Evolutionary conservation across 2,329 filamentous ascomycete species (phyloP), one percentile per base, ranked within the genome.

Genomic region (Trichoderma koningiopsis): DNA sequence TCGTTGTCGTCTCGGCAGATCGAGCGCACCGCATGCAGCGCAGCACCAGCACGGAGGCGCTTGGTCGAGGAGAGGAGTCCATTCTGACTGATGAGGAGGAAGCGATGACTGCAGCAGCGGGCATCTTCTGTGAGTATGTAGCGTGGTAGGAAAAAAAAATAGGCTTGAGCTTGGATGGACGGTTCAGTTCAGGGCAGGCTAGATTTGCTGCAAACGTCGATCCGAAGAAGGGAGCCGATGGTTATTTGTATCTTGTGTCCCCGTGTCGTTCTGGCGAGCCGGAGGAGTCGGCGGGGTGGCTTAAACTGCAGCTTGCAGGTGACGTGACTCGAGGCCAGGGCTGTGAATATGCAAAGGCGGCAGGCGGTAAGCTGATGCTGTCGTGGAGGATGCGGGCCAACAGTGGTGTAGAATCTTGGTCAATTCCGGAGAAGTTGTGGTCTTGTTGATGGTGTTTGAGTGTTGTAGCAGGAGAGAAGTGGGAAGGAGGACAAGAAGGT

Each of bases 11-110:
- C 81, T 90, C 88, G 67, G 87, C 87, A 67, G 85, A 83, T 69
- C 85, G 84, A 53, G 86, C 84, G 76, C 87, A 89, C 69, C 88
- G 86, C 76, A 89, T 85, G 81, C 88, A 90, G 73, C 88, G 87
- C 73, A 90, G 81, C 37, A 87, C 82, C 80, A 87, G 84, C 68
- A 90, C 87, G 10, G 85, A 85, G 73, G 83, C 86, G 49, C 85
- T 80, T 40, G 83, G 81, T 57, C 79, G 77, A 52, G 74, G 73
- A 6, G 79, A 74, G n/a, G 82, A 77, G 72, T 87, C 85, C 85
- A 87, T 86, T 77, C 81, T 84, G 79, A 78, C n/a, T 24, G 79
- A 73, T 27, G 80, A 75, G 13, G 80, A 79, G 11, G 83, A 83
- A 59, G 72, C 31, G 52, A 70, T 35, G 60, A 68, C 40, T 24